Percentiles rank a stretch among this genome's conserved stretches.
Conservation (phyloP, 345 rosid genomes). For the Dipteronia dyeriana region DNA sequence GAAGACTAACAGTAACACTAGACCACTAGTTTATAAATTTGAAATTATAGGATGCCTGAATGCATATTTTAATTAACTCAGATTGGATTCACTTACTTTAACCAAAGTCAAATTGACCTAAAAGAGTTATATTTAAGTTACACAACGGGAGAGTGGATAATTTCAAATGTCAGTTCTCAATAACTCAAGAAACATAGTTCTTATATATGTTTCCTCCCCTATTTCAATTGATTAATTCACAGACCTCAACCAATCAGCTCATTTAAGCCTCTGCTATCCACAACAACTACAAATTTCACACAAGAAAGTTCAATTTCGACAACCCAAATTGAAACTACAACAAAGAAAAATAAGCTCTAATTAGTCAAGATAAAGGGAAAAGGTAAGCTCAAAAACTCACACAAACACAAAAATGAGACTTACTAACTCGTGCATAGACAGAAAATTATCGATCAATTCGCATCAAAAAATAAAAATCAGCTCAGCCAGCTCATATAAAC, state of each 20-base stretch:
- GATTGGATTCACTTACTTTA: not conserved
- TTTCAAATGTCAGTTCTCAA: not conserved
- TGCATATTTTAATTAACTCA: not conserved
- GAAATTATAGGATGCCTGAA: not conserved
- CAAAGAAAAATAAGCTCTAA: not conserved
- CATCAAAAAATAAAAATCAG: conserved; percentile 1
- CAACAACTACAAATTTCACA: not conserved
- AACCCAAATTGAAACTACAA: not conserved
- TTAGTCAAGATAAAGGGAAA: not conserved
- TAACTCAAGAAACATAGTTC: too few relatives aligned
- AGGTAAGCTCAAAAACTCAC: not conserved
- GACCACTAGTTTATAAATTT: not conserved
- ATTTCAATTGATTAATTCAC: not conserved
- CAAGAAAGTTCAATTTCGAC: not conserved
- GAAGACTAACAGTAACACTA: not conserved
- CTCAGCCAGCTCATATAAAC: not conserved
- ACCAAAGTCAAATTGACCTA: not conserved
- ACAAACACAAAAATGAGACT: not conserved
- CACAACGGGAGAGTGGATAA: not conserved
- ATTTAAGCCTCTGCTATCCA: not conserved
- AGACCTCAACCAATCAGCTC: not conserved
- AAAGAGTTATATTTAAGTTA: not conserved
- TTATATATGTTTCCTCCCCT: too few relatives aligned
- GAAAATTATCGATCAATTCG: conserved; percentile 7
- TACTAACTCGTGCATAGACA: not conserved